Evolutionary conservation across 352 stramenopile species (phyloP).

Genomic region (Globisporangium canariense): DNA sequence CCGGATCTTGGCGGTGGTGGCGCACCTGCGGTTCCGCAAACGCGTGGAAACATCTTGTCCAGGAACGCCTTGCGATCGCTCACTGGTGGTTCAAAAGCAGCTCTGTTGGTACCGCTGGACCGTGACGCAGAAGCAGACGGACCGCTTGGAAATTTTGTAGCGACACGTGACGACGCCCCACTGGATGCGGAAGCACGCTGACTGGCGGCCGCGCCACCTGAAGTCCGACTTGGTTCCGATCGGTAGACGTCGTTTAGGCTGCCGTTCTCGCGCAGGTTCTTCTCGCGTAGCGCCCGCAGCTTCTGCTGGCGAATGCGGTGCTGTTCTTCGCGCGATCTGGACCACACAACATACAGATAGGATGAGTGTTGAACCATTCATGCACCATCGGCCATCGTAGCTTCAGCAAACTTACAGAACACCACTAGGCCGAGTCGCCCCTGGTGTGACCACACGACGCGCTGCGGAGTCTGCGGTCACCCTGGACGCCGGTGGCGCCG

Average conservation of each 20-base stretch:
- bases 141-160: background rate
- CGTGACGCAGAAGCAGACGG: background rate
- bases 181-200: background rate
- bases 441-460: constrained; percentile 19
- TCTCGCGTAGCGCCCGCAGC: constrained; percentile 22
- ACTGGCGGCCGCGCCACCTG: background rate
- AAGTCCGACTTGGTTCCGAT: constrained; percentile 1
- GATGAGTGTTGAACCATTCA: background rate
- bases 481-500: constrained; percentile 23
- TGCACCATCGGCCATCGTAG: constrained; percentile 3
- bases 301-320: constrained; percentile 46
- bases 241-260: constrained; percentile 20
- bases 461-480: background rate
- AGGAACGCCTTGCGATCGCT: constrained; percentile 64
- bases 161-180: background rate
- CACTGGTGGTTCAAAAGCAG: constrained; percentile 13
- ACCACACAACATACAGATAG: constrained; percentile 2
- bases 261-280: constrained; percentile 22
- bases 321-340: constrained; percentile 53
- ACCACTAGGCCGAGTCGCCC: background rate
- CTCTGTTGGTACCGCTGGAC: background rate
- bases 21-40: constrained; percentile 44
- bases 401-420: background rate
- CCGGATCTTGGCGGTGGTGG: constrained; percentile 22
- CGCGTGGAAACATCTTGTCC: constrained; percentile 78